phyloP scores from a whole-genome alignment of 345 rosid species.

The Brassica juncea region DNA sequence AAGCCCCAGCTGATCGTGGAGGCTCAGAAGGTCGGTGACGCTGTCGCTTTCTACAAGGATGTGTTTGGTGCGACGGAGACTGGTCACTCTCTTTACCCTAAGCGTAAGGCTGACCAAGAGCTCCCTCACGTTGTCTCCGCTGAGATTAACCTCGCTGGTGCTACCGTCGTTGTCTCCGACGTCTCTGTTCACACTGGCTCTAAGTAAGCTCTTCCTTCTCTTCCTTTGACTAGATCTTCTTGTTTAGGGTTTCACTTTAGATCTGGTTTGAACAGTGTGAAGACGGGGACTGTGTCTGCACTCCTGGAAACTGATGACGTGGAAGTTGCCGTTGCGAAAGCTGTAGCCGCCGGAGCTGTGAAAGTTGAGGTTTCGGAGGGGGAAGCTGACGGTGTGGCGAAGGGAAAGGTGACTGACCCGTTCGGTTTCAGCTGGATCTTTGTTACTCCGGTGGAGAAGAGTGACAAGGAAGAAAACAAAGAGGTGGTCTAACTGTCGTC shows the following conservation, averaged over 20 bases:
- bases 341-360: constrained; percentile 69
- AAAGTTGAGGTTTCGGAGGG: constrained; percentile 50
- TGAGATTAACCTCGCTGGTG: constrained; percentile 67
- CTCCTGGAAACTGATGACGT: constrained; percentile 71
- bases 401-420: constrained; percentile 76
- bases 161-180: constrained; percentile 60
- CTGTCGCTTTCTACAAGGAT: constrained; percentile 77
- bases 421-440: constrained; percentile 76
- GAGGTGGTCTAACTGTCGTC: constrained; percentile 53
- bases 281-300: constrained; percentile 35
- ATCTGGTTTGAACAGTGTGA: constrained; percentile 41
- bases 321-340: constrained; percentile 63
- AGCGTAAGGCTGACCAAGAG: constrained; percentile 95
- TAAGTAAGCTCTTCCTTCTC: constrained; percentile 36
- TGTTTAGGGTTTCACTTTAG: neutral
- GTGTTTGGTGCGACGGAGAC: constrained; percentile 77
- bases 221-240: neutral
- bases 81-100: constrained; percentile 61
- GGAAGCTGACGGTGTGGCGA: constrained; percentile 51
- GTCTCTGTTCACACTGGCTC: constrained; percentile 40
- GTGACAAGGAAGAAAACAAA: constrained; percentile 16
- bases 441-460: constrained; percentile 48
- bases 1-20: constrained; percentile 74
- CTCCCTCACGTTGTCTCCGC: constrained; percentile 76
- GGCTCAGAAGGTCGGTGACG: constrained; percentile 78